Evolutionary conservation across 2,329 filamentous ascomycete species (phyloP), one percentile per base, ranked within the genome.

Genomic region (Trichoderma sp.): DNA sequence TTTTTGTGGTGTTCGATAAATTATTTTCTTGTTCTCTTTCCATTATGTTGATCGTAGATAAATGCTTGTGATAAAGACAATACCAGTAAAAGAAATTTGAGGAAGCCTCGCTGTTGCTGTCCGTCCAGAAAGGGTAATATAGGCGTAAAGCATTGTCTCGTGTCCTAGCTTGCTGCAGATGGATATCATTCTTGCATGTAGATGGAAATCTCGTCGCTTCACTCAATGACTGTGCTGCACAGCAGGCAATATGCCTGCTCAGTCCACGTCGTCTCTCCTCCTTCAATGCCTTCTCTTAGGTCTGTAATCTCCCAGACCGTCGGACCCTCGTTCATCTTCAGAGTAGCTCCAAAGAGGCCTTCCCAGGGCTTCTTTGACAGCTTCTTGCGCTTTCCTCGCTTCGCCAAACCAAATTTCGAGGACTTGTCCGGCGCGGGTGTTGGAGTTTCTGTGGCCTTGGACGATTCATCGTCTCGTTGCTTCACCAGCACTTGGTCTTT

Each of bases 241-340:
- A 86, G 74, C 43, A 88, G 79, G 71, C 87, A 89, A 59, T 79
- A 68, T 4, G 76, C 78, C 40, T 81, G 81, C 74, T 88, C 85
- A 13, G 80, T 83, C 87, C 87, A 89, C 11, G 77, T 79, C 76
- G 84, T 86, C 37, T 83, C 82, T 2, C 85, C 85, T 11, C 82
- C 84, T 2, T 75, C 75, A 7, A 88, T 77, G 11, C 80, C 79
- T 35, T 81, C 74, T 58, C 87, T 81, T 57, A 87, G 76, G 72
- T 88, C 87, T 31, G 76, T 81, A 62, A 88, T 83, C 71, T 87
- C 83, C 62, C 88, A 81, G 27, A 81, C 75, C 0, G 85, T 83
- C 21, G 84, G 83, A 4, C 81, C 83, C 4, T 79, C 77, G 49
- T 83, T 82, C 74, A 85, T 83, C 71, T 80, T 79, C 29, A 88